phyloP scores from a whole-genome alignment of 257 asterid species.

The Ilex asprella region DNA sequence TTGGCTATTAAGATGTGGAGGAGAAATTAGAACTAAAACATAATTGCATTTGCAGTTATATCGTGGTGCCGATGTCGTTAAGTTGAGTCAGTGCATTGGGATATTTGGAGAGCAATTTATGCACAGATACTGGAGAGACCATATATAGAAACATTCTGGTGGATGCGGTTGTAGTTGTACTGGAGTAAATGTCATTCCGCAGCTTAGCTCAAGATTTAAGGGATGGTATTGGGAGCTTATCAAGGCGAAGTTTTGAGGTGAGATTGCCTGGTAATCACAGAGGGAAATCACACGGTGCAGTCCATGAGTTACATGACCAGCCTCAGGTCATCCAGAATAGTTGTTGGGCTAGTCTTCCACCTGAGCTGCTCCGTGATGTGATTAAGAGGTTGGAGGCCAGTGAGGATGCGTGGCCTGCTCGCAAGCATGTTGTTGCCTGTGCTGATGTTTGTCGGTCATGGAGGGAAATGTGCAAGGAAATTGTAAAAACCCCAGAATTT shows the following conservation, averaged over 20 bases:
- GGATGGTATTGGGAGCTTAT: conserved; percentile 82
- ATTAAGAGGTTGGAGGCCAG: conserved; percentile 88
- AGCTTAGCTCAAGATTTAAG: conserved; percentile 85
- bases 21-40: background rate
- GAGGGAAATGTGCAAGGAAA: conserved; percentile 82
- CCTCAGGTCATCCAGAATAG: conserved; percentile 59
- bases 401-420: conserved; percentile 87
- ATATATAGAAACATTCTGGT: background rate
- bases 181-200: conserved; percentile 73
- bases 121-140: background rate
- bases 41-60: background rate
- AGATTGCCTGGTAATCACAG: conserved; percentile 62
- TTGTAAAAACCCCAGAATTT: conserved; percentile 65
- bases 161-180: background rate
- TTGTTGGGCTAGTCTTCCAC: conserved; percentile 92
- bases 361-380: conserved; percentile 79
- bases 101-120: no score
- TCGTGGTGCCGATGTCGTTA: background rate
- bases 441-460: conserved; percentile 92
- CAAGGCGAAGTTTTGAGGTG: conserved; percentile 72
- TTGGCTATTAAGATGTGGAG: background rate
- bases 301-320: conserved; percentile 54
- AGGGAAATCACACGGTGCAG: conserved; percentile 69
- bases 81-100: no score
- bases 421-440: conserved; percentile 81